Evolutionary conservation across 1,284 basidiomycete genomes (phyloP).

Genomic region (Gomphus bonarii): DNA sequence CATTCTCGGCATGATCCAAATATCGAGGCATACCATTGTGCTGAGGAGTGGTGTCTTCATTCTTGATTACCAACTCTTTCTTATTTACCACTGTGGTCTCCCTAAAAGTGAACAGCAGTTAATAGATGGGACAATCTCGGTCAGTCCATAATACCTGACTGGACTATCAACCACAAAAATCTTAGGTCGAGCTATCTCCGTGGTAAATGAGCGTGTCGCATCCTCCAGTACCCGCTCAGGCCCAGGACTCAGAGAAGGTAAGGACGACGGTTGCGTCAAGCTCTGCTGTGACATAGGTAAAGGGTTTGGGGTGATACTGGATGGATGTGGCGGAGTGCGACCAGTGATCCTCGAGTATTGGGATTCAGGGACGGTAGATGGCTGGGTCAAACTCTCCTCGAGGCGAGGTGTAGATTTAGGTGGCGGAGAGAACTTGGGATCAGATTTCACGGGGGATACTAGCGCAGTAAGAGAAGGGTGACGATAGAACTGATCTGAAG

Average conservation of each 20-base stretch:
- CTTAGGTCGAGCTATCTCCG: neutral
- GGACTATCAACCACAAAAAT: neutral
- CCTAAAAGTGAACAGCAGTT: neutral
- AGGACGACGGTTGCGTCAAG: neutral
- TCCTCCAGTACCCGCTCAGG: neutral
- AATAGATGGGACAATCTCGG: neutral
- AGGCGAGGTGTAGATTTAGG: neutral
- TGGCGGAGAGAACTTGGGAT: neutral
- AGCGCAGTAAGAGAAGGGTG: neutral
- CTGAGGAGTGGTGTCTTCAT: neutral
- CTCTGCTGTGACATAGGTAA: neutral
- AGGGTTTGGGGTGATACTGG: neutral
- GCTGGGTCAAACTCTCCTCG: constrained; percentile 11
- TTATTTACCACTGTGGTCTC: neutral
- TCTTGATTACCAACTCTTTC: neutral
- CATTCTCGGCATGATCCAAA: neutral
- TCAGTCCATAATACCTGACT: neutral
- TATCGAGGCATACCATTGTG: neutral
- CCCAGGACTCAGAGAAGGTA: neutral
- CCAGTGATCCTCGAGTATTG: neutral
- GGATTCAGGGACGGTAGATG: constrained; percentile 1
- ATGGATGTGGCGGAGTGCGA: neutral
- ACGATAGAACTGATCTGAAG: neutral
- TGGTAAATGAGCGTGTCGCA: neutral
- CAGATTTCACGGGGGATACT: neutral